phyloP scores from a whole-genome alignment of 1,139 yeast species.

The Schizosaccharomyces versatilis region DNA sequence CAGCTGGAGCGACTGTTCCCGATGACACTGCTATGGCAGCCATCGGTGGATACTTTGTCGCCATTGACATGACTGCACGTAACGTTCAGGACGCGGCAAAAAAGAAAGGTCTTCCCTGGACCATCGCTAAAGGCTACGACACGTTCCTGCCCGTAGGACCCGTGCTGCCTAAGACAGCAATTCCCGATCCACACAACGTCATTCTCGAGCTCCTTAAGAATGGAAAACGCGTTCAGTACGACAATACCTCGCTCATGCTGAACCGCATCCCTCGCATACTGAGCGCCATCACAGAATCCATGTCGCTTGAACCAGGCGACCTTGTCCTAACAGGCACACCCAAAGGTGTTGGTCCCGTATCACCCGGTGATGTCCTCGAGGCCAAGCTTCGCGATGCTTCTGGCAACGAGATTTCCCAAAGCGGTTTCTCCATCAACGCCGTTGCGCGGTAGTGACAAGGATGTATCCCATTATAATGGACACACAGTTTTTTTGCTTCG shows the following conservation, averaged over 20 bases:
- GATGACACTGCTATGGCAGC: constrained; percentile 37
- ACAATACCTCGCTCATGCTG: constrained; percentile 64
- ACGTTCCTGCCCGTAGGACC: constrained; percentile 60
- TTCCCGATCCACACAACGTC: constrained; percentile 56
- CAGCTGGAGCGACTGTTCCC: constrained; percentile 33
- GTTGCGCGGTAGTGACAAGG: neutral
- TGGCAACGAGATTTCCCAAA: constrained; percentile 26
- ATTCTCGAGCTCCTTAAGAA: constrained; percentile 47
- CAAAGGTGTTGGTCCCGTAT: constrained; percentile 76
- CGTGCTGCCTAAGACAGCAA: constrained; percentile 40
- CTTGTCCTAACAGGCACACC: constrained; percentile 80
- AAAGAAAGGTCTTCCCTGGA: constrained; percentile 87
- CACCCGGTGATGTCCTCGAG: constrained; percentile 53
- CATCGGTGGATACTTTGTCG: constrained; percentile 66
- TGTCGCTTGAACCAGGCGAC: constrained; percentile 68
- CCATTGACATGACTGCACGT: constrained; percentile 85
- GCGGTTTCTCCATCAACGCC: neutral
- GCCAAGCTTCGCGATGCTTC: constrained; percentile 34
- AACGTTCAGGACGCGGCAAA: constrained; percentile 91
- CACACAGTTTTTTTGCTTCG: too few species aligned
- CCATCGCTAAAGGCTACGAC: constrained; percentile 89
- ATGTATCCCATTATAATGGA: too few species aligned
- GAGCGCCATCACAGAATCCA: constrained; percentile 59
- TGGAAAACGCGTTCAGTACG: constrained; percentile 44
- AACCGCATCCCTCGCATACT: constrained; percentile 67